These are phyloP conservation scores for Rhodotorula sp. DNA, from an alignment of 1,284 basidiomycete species.

Conservation along the genomic window DNA sequence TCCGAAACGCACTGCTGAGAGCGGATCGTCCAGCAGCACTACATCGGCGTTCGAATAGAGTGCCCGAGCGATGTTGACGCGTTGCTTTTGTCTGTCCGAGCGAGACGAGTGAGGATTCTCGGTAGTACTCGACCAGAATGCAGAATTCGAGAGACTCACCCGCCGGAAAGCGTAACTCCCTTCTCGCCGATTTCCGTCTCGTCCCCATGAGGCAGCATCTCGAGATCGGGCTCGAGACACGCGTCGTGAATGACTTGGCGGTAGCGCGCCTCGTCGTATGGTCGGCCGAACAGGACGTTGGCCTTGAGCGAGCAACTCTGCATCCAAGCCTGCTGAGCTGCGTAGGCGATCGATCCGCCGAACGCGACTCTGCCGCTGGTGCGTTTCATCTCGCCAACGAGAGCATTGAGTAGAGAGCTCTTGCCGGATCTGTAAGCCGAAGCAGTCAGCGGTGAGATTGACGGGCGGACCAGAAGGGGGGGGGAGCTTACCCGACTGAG, in stretches of 20 bases:
- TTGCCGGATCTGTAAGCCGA: conserved; percentile 50
- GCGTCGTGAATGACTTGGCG: conserved; percentile 72
- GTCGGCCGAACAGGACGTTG: conserved; percentile 80
- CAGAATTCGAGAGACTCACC: background rate
- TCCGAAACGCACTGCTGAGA: conserved; percentile 40
- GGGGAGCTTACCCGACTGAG: conserved; percentile 54
- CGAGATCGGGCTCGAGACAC: conserved; percentile 74
- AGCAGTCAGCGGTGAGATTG: background rate
- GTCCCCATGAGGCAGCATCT: conserved; percentile 77
- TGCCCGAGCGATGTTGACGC: conserved; percentile 73
- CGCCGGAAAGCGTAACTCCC: conserved; percentile 44
- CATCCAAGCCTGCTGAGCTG: conserved; percentile 73
- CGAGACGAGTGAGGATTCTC: background rate
- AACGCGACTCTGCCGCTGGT: conserved; percentile 56
- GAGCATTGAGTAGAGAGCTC: conserved; percentile 67
- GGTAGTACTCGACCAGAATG: background rate
- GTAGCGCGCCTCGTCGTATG: conserved; percentile 74
- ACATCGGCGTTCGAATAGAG: conserved; percentile 83
- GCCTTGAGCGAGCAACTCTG: conserved; percentile 67
- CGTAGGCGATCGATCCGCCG: conserved; percentile 44
- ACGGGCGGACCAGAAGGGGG: background rate
- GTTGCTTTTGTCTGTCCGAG: conserved; percentile 69
- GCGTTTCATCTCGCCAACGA: conserved; percentile 72
- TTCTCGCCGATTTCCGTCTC: conserved; percentile 89
- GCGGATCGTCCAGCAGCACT: conserved; percentile 79